These are phyloP conservation scores for Globisporangium mamillatum DNA, from an alignment of 352 stramenopile species.

Conservation along the genomic window DNA sequence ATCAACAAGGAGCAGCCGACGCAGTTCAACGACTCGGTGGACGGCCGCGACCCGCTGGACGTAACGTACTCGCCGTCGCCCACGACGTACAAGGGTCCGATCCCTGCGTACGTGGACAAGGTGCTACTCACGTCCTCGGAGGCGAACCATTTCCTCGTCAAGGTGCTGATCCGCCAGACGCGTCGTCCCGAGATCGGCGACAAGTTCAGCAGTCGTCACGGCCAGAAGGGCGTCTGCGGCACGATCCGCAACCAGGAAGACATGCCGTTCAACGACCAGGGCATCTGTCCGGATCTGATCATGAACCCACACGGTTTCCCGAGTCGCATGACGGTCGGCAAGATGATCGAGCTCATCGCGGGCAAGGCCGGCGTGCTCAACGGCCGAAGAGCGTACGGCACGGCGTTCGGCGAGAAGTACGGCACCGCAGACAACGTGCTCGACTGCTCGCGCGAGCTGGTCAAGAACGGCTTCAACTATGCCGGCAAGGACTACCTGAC, in stretches of 20 bases:
- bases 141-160: slow-evolving; percentile 98
- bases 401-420: slow-evolving; percentile 98
- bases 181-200: slow-evolving; percentile 98
- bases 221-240: slow-evolving; percentile 99
- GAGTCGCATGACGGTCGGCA: slow-evolving; percentile 99
- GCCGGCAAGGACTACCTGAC: slow-evolving; percentile 98
- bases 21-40: slow-evolving; percentile 90
- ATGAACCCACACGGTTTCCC: slow-evolving; percentile 99
- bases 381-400: slow-evolving; percentile 97
- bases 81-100: slow-evolving; percentile 95
- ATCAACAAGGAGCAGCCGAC: slow-evolving; percentile 98
- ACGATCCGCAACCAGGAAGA: slow-evolving; percentile 95
- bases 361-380: slow-evolving; percentile 97
- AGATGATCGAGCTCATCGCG: slow-evolving; percentile 99
- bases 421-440: slow-evolving; percentile 93
- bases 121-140: slow-evolving; percentile 98
- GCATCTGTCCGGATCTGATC: slow-evolving; percentile 98
- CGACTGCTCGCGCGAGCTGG: slow-evolving; percentile 91
- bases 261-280: slow-evolving; percentile 99
- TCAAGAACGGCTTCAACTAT: slow-evolving; percentile 98
- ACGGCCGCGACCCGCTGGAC: slow-evolving; percentile 68
- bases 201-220: slow-evolving; percentile 99
- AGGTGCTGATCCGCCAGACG: slow-evolving; percentile 95
- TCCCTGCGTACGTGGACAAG: slow-evolving; percentile 97
- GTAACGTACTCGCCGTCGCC: slow-evolving; percentile 84